Base-by-base conservation (phyloP, 768 basidiomycete genomes). In the Leccinellum luteum region DNA sequence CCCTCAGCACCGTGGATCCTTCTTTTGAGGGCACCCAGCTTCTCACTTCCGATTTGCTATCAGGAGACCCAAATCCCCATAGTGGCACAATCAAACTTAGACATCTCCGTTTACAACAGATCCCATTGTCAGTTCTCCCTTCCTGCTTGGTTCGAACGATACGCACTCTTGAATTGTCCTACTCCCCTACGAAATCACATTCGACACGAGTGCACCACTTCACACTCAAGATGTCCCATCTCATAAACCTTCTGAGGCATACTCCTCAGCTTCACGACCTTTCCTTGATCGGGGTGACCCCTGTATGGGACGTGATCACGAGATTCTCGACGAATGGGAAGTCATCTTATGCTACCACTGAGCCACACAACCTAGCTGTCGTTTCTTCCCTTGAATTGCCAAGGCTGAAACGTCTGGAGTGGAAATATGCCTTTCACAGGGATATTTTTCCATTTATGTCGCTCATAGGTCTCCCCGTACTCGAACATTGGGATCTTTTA, bases 401-500 rank as follows among this genome's bases (percentile, higher is more conserved):
- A 4, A 70, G 73, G 55, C 65, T 84, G 55, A 78, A 72, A 52
- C 67, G 60, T n/a, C 64, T 84, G 45, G 77, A 79, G 31, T 83
- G 81, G 80, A 78, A 74, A 47, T 78, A 73, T 57, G 79, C 79
- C 17, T 76, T 70, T 51, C 66, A 75, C 48, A 68, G 64, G 35
- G 80, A 79, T 50, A 62, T 82, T 47, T 74, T 76, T 52, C 68
- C 74, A 30, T 71, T 84, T 47, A 65, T 83, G 58, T 74, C 76
- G 21, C 73, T 80, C 60, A 56, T 81, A 54, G 57, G 63, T 43
- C 58, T 72, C 13, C 80, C 81, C 9, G 65, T 56, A 31, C 73
- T 83, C 55, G 75, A 78, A 54, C 74, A 68, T 51, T 69, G 81
- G 58, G 79, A 81, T 52, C 65, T 82, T 44, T 73, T 73, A 62